These are phyloP conservation scores for Saccharomycopsis sp. DNA, from an alignment of 805 yeast species.

Conservation along the genomic window DNA sequence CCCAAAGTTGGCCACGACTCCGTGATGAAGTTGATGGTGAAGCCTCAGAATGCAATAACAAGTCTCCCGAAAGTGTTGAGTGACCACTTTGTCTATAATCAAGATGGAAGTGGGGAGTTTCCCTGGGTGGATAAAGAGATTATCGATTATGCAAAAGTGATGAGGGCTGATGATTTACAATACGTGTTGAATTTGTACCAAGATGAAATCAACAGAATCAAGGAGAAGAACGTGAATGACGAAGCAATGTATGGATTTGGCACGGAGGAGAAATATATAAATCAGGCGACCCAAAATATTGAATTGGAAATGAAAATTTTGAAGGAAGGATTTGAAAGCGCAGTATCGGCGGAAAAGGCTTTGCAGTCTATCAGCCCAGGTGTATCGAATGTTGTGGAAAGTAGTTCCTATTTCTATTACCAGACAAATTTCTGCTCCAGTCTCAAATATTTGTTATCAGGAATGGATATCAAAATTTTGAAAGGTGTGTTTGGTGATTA, in stretches of 20 bases:
- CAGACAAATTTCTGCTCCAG: slow-evolving; percentile 67
- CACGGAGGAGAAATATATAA: slow-evolving; percentile 50
- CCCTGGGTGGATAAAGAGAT: slow-evolving; percentile 42
- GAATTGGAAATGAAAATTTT: slow-evolving; percentile 23
- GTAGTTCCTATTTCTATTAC: slow-evolving; percentile 57
- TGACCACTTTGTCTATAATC: slow-evolving; percentile 35
- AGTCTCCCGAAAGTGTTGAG: too few species aligned
- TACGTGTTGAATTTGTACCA: slow-evolving; percentile 48
- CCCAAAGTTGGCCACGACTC: slow-evolving; percentile 51
- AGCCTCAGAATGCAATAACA: slow-evolving; percentile 34
- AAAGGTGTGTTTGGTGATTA: slow-evolving; percentile 54
- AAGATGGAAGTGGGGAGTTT: slow-evolving; percentile 34
- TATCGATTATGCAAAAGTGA: slow-evolving; percentile 52
- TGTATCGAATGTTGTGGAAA: slow-evolving; percentile 25
- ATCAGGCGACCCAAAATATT: slow-evolving; percentile 35
- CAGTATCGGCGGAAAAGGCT: slow-evolving; percentile 10
- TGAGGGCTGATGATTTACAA: slow-evolving; percentile 53
- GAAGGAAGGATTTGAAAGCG: slow-evolving; percentile 3
- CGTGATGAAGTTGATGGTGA: slow-evolving; percentile 57
- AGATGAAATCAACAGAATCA: slow-evolving; percentile 51
- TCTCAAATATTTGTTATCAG: slow-evolving; percentile 59
- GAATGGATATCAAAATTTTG: slow-evolving; percentile 71
- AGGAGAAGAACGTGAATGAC: slow-evolving; percentile 27
- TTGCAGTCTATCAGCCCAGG: too few species aligned
- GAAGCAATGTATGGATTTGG: slow-evolving; percentile 28